phyloP scores from a whole-genome alignment of 2,329 filamentous ascomycete genomes.

The Claviceps maximensis region DNA sequence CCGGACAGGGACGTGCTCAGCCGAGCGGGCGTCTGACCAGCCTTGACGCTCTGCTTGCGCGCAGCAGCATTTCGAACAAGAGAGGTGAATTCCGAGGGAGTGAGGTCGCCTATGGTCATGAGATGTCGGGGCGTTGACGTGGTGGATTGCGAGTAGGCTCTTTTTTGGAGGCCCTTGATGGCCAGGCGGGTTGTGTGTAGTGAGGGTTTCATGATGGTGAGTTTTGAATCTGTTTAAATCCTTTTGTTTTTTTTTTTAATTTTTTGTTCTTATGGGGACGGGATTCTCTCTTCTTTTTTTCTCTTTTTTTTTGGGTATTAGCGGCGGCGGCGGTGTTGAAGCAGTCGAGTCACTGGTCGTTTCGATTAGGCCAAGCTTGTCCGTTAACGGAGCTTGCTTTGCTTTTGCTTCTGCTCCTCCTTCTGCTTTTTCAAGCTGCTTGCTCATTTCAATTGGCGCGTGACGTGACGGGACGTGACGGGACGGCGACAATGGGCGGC shows the following conservation, averaged over 20 bases:
- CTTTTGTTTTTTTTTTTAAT: neutral
- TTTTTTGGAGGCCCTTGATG: constrained; percentile 24
- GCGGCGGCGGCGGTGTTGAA: neutral
- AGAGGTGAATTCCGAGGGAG: constrained; percentile 62
- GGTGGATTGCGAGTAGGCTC: constrained; percentile 29
- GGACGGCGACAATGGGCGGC: neutral
- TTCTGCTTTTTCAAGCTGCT: too few species aligned
- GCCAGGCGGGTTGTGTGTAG: constrained; percentile 21
- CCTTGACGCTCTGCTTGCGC: constrained; percentile 68
- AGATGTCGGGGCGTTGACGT: constrained; percentile 58
- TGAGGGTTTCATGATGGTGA: constrained; percentile 19
- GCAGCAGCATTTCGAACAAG: constrained; percentile 71
- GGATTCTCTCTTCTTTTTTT: neutral
- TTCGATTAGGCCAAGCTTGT: neutral
- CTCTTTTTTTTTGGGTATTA: neutral
- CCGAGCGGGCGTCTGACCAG: constrained; percentile 37
- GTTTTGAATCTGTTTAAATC: neutral
- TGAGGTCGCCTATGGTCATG: constrained; percentile 80
- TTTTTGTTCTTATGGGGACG: neutral
- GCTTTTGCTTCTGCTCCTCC: too few species aligned
- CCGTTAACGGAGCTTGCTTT: neutral
- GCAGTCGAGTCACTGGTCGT: neutral
- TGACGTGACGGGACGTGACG: too few species aligned
- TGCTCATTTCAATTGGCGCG: neutral
- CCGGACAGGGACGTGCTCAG: constrained; percentile 53